Conservation (phyloP, 371 early-diverging fungal species). For the Apophysomyces trapeziformis region DNA sequence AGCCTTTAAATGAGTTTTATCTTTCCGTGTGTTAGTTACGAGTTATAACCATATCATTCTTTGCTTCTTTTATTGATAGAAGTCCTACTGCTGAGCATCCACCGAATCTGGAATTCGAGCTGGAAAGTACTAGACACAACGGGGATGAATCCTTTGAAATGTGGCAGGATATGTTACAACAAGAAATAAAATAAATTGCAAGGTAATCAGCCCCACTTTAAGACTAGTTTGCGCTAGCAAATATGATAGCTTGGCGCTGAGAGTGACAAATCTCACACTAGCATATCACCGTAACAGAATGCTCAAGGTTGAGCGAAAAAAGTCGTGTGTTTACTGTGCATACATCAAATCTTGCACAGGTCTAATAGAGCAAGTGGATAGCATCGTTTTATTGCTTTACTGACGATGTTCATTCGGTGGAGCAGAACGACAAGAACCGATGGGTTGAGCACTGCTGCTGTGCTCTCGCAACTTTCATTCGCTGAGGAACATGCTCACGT, state of each 20-base stretch:
- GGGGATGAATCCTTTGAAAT: neutral
- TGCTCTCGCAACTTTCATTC: neutral
- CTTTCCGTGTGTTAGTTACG: neutral
- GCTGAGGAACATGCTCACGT: neutral
- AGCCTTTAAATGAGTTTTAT: neutral
- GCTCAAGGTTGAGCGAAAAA: too few species aligned
- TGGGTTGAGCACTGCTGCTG: too few species aligned
- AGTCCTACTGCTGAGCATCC: slow-evolving; percentile 6
- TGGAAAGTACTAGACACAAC: neutral
- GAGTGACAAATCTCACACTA: too few species aligned
- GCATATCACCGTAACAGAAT: too few species aligned
- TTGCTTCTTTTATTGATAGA: neutral
- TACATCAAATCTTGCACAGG: too few species aligned
- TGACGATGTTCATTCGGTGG: too few species aligned
- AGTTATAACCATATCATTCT: too few species aligned
- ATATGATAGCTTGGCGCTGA: too few species aligned
- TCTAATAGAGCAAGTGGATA: too few species aligned
- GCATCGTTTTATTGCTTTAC: too few species aligned
- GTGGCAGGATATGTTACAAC: slow-evolving; percentile 4
- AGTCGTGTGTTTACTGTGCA: too few species aligned
- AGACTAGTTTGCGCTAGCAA: neutral
- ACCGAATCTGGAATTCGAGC: slow-evolving; percentile 11
- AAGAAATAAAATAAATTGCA: slow-evolving; percentile 7
- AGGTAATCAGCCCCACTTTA: neutral
- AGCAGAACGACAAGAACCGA: too few species aligned